Evolutionary conservation across 2,329 filamentous ascomycete species (phyloP), one percentile per base, ranked within the genome.

Genomic region (Apiospora sp.): DNA sequence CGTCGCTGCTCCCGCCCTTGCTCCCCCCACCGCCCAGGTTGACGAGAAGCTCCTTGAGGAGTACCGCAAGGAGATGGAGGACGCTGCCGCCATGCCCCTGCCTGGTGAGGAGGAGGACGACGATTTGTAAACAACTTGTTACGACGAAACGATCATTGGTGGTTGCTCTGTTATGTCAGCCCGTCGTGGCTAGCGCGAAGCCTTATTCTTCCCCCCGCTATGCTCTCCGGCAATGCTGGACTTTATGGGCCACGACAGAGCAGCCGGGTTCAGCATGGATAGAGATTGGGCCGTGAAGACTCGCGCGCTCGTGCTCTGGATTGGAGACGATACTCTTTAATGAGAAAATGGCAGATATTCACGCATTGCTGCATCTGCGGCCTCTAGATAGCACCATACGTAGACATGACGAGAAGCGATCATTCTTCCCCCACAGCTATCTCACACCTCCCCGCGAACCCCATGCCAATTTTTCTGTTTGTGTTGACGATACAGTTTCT

Each of bases 61-160:
- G 87, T 97, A 97, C 89, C 87, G 92, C 85, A 87, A 92, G 85
- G 96, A 99, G 89, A 97, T 99, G 94, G 85, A 90, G 75, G 89
- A 88, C 69, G 96, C 96, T 76, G 91, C 93, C 75, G 79, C 88
- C 76, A 91, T 93, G 91, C 95, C 96, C 81, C 94, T 99, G 80
- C 96, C 96, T 78, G 95, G 95, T 82, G 96, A 98, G 90, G 94
- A 97, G 77, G 96, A 98, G 79, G 91, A 94, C 77, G 90, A 92
- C 74, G 88, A 90, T 82, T 83, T 90, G 84, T 90, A 88, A 87
- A 85, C 67, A 75, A 72, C 72, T 54, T 71, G 75, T 74, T 70
- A 76, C 54, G 27, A 74, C 68, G 75, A 71, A 67, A 73, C 49
- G 71, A 49, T 73, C 46, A 72, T 74, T 61, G 58, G 54, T 70